Evolutionary conservation across 768 basidiomycete species (phyloP), one percentile per base, ranked within the genome.

Genomic region (Saitozyma podzolica): DNA sequence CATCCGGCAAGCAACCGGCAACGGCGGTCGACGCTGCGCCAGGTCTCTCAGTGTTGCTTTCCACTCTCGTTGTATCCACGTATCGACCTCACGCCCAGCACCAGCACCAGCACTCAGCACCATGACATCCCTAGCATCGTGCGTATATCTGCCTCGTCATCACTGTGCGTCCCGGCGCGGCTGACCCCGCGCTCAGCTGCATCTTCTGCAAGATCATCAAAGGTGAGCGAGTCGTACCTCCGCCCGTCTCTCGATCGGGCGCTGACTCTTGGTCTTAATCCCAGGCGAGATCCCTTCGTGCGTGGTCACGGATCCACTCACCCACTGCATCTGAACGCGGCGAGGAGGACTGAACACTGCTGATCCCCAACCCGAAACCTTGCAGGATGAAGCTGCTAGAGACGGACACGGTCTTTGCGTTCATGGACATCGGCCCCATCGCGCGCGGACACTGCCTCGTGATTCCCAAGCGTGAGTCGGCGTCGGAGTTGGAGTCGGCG

Each of bases 171-270:
- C 8, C 14, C 20, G 7, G 20, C 16, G 39, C 19, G 54, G 4
- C 19, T 19, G 20, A 17, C 40, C 20, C 14, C 61, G n/a, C 40
- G 13, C 13, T 9, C 62, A 70, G 67, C 62, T 96, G 93, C 80
- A 81, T 97, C 72, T 97, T 96, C 82, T 98, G 95, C 85, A 96
- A 88, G 82, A 96, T 97, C 79, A 85, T 93, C 82, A 90, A 90
- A 82, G 90, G 92, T 87, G 51, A 63, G 76, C 62, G 13, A 1
- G 17, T 3, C 45, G 13, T 17, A 40, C 16, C 29, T 49, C 41
- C 45, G 9, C 0, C 20, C 10, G 48, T 50, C 20, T 56, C 5
- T 9, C 14, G 20, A 11, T 17, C 17, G 17, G 37, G 16, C 39
- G 16, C 51, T 37, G 80, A 47, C 66, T 42, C 45, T 42, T 50